A percentile compares a stretch with the other conserved stretches of the same genome.
Conservation (phyloP, 176 grass and related monocot genomes). For the Oryza glaberrima region DNA sequence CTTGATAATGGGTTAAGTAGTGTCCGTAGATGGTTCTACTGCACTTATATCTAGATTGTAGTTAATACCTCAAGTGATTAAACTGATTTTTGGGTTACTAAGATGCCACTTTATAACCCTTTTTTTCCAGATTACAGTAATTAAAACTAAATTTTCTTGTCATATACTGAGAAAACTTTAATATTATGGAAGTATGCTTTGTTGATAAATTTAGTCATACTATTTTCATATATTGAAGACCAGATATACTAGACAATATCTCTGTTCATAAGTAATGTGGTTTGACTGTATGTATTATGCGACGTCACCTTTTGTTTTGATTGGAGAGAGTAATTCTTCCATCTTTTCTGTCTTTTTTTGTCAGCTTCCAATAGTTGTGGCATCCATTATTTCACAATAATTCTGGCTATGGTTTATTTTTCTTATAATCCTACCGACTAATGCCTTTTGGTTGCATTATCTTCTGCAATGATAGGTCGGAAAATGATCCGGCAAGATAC, state of each 20-base stretch:
- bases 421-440: background rate
- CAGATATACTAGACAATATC: background rate
- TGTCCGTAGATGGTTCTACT: background rate
- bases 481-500: slow-evolving; percentile 73
- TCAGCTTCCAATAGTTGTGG: background rate
- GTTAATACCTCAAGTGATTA: background rate
- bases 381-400: background rate
- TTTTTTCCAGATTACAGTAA: background rate
- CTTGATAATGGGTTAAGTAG: background rate
- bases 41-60: slow-evolving; percentile 15
- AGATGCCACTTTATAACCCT: no score
- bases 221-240: background rate
- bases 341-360: background rate
- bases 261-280: background rate
- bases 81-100: background rate
- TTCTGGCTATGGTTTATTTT: slow-evolving; percentile 13
- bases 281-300: background rate
- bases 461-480: slow-evolving; percentile 53
- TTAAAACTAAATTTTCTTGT: background rate
- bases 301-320: background rate
- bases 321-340: background rate
- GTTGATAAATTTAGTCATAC: background rate
- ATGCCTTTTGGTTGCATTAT: slow-evolving; percentile 24
- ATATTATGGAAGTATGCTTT: background rate
- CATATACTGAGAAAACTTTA: background rate